Evolutionary conservation across 371 early-diverging fungal genomes (phyloP), one percentile per base, ranked within the genome.

Genomic region (Mortierella sp.): DNA sequence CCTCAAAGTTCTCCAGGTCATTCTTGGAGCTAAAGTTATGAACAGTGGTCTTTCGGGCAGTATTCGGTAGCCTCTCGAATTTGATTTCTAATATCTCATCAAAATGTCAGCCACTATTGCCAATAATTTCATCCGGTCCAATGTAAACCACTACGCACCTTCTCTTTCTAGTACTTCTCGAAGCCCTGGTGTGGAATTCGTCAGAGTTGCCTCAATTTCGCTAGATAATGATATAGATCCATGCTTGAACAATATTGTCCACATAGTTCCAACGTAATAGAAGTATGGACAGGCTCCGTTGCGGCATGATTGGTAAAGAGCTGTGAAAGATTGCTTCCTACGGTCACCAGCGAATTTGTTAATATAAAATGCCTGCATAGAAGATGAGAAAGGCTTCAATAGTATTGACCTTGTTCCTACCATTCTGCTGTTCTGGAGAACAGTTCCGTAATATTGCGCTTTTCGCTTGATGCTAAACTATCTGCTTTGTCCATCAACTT

Each of bases 321-420:
- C 55, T 10, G 43, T 64, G 54, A 80, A 80, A 19, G 81, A 59
- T 32, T 80, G 75, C 19, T 70, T 80, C 81, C 80, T 79, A 64
- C 1, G 23, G 19, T 26, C 23, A 40, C 17, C 2, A 53, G 32
- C 2, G 2, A 51, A 35, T n/a, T 13, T 6, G 3, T n/a, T 19
- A 26, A n/a, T 22, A 42, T 7, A 9, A 12, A 43, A 2, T 23
- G 19, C 31, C 5, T 47, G 54, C 62, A 47, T 1, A 22, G 5
- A 9, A 7, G 9, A 9, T 32, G 22, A 1, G 1, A 5, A 12
- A 34, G 10, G 28, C 53, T 12, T 10, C 55, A 54, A 31, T 19
- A 34, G 15, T 32, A 10, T 19, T 15, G 13, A 15, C 32, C n/a
- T 43, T 3, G 28, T 17, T 13, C 57, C 32, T 64, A 74, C 80